phyloP scores from a whole-genome alignment of 2,329 filamentous ascomycete genomes.

The Calonectria fujianensis region DNA sequence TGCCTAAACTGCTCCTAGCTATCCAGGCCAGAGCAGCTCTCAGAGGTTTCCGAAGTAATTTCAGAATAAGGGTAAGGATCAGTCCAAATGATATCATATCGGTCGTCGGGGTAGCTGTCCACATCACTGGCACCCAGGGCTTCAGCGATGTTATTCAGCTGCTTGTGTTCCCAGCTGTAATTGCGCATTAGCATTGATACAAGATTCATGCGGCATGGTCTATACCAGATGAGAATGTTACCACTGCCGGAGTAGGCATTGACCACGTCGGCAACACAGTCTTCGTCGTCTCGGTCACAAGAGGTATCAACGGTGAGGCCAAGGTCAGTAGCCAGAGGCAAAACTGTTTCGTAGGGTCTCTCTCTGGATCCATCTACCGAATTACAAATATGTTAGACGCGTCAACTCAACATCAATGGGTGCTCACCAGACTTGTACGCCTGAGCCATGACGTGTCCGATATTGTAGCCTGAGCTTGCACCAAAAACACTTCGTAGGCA shows the following conservation, averaged over 20 bases:
- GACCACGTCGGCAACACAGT: slow-evolving; percentile 72
- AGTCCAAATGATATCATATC: slow-evolving; percentile 75
- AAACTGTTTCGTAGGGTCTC: slow-evolving; percentile 74
- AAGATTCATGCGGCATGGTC: background rate
- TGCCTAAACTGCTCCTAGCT: slow-evolving; percentile 11
- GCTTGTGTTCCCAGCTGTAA: slow-evolving; percentile 74
- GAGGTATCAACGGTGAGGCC: slow-evolving; percentile 72
- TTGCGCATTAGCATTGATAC: background rate
- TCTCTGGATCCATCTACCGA: slow-evolving; percentile 68
- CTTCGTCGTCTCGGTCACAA: slow-evolving; percentile 73
- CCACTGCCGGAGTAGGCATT: slow-evolving; percentile 67
- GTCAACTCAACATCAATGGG: background rate
- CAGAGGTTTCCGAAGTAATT: slow-evolving; percentile 67
- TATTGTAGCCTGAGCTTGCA: slow-evolving; percentile 69
- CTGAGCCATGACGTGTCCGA: slow-evolving; percentile 76
- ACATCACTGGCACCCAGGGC: slow-evolving; percentile 70
- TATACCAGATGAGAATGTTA: slow-evolving; percentile 75
- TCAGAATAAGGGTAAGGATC: slow-evolving; percentile 69
- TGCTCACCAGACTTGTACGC: slow-evolving; percentile 67
- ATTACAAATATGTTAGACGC: background rate
- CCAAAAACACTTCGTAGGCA: slow-evolving; percentile 76
- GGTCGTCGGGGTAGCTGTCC: slow-evolving; percentile 69
- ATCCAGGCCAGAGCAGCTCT: slow-evolving; percentile 74
- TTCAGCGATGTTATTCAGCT: slow-evolving; percentile 70
- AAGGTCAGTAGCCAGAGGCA: slow-evolving; percentile 73